Evolutionary conservation across 2,329 filamentous ascomycete genomes (phyloP), one percentile per base, ranked within the genome.

Genomic region (Setomelanomma holmii): DNA sequence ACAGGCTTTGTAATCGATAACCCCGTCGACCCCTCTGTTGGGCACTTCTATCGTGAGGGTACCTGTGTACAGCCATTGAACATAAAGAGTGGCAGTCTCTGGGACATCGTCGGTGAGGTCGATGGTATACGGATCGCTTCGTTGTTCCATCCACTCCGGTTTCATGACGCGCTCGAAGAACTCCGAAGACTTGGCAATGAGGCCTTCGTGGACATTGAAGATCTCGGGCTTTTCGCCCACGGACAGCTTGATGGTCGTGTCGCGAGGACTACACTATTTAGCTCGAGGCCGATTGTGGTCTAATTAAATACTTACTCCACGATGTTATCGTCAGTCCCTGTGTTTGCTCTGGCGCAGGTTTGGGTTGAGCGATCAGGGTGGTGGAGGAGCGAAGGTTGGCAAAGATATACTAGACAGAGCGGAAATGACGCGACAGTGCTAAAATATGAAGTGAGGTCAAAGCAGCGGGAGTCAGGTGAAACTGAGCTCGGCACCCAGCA

Each of bases 141-240:
- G 21, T 4, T n/a, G 12, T 1, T 44, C 24, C 1, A 39, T 22
- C 51, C 54, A 58, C 4, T 45, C 40, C 4, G 46, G 43, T 17
- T 51, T 53, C 36, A 50, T 35, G 4, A 49, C 43, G 5, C 20
- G 19, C 20, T 41, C 22, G 43, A 55, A 55, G 40, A 51, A 58
- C 2, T 17, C 30, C 0, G 55, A 60, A 19, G 35, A 43, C 20
- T 34, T 41, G 42, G 40, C 56, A 7, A 60, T 34, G 1, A 55
- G 30, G 12, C 40, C 22, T 12, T 45, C 23, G 36, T 51, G 48
- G 12, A 55, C 20, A 5, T 45, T 21, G 33, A 53, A 12, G 23
- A 34, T 40, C 8, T 27, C 23, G 16, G n/a, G n/a, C 4, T 23
- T 39, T 5, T 20, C 17, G 10, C 39, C 39, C 23, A 49, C 41